Conservation (phyloP, 1,139 yeast species). For the Nakaseomyces sp. region DNA sequence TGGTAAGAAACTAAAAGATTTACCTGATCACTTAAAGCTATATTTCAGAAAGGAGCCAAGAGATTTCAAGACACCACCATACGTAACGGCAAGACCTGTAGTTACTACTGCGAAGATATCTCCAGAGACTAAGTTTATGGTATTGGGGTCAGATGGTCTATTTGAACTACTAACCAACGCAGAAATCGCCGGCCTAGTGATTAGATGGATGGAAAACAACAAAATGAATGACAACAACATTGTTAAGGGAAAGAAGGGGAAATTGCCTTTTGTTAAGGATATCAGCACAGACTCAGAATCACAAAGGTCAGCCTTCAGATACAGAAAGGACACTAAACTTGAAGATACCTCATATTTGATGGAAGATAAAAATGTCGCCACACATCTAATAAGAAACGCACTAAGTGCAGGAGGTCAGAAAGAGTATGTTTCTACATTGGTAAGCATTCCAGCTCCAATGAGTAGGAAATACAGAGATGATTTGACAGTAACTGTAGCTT, state of each 20-base stretch:
- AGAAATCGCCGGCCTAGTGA: slow-evolving; percentile 86
- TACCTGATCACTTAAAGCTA: slow-evolving; percentile 73
- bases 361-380: slow-evolving; percentile 82
- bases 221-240: slow-evolving; percentile 8
- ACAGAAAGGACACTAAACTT: slow-evolving; percentile 30
- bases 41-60: slow-evolving; percentile 80
- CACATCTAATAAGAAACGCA: slow-evolving; percentile 90
- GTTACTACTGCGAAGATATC: slow-evolving; percentile 71
- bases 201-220: slow-evolving; percentile 76
- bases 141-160: slow-evolving; percentile 90
- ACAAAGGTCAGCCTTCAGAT: slow-evolving; percentile 51
- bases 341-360: slow-evolving; percentile 38
- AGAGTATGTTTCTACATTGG: slow-evolving; percentile 80
- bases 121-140: slow-evolving; percentile 77
- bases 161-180: slow-evolving; percentile 88
- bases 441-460: slow-evolving; percentile 88
- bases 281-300: slow-evolving; percentile 49
- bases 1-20: slow-evolving; percentile 39
- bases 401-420: slow-evolving; percentile 79
- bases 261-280: slow-evolving; percentile 56
- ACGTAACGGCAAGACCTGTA: slow-evolving; percentile 94
- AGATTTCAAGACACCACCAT: slow-evolving; percentile 82
- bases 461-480: slow-evolving; percentile 93
- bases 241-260: slow-evolving; percentile 34
- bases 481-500: slow-evolving; percentile 88